phyloP scores from a whole-genome alignment of 169 alveolate species.

The Perkinsus marinus region DNA sequence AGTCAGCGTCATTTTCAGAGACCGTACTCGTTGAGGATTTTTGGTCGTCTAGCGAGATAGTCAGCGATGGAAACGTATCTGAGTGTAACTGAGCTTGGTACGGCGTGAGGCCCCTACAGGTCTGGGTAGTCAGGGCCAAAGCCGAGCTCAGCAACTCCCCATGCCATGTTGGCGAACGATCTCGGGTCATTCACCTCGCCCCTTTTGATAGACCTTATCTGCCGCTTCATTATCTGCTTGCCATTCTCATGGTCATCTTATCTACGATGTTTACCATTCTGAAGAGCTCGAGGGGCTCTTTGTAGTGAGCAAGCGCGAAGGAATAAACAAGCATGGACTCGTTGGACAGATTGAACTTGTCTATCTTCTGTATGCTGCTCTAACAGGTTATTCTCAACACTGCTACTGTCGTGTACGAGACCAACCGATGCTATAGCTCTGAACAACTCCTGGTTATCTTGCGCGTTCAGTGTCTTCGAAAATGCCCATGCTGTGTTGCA shows the following conservation, averaged over 20 bases:
- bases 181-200: not conserved
- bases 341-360: not conserved
- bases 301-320: not conserved
- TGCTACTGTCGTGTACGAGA: not conserved
- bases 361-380: not conserved
- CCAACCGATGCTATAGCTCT: not conserved
- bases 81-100: not conserved
- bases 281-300: not conserved
- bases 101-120: not conserved
- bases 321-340: not conserved
- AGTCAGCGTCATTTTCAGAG: no score
- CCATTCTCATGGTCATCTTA: not conserved
- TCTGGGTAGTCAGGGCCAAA: not conserved
- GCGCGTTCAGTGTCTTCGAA: not conserved
- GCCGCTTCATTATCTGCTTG: not conserved
- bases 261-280: not conserved
- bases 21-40: not conserved
- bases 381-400: not conserved
- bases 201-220: not conserved
- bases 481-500: not conserved
- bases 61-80: not conserved
- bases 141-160: not conserved
- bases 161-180: not conserved
- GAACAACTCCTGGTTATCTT: not conserved
- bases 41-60: not conserved